Conservation (phyloP, 108 stramenopile species). For the Cyclotella kingstonii region DNA sequence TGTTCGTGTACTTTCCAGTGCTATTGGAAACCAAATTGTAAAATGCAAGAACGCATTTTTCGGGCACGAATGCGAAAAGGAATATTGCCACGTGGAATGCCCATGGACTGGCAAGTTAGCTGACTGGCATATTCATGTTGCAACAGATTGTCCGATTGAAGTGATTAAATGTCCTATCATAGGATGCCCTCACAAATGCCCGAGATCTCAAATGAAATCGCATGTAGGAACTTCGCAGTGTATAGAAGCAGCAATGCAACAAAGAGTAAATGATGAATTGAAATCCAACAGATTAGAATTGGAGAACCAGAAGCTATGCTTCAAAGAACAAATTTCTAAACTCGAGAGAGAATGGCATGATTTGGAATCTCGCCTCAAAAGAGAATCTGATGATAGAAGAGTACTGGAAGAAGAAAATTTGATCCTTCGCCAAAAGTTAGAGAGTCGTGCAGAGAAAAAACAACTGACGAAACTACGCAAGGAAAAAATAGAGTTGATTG, state of each 20-base stretch:
- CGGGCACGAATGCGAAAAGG: not conserved
- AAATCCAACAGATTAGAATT: not conserved
- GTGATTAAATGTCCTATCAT: constrained; percentile 8
- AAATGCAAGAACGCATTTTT: constrained; percentile 7
- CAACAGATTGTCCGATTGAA: constrained; percentile 7
- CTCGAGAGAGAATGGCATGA: not conserved
- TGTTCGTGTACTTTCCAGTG: constrained; percentile 15
- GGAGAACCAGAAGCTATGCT: not conserved
- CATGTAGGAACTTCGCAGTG: constrained; percentile 10
- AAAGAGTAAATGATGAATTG: not conserved
- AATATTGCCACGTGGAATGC: constrained; percentile 5
- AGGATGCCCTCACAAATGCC: constrained; percentile 7
- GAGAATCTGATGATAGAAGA: not conserved
- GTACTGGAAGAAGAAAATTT: constrained; percentile 10
- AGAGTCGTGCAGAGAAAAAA: not conserved
- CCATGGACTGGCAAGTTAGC: constrained; percentile 13
- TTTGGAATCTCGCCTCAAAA: not conserved
- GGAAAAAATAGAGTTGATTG: not conserved
- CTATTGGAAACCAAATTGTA: constrained; percentile 5
- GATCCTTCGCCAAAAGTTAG: not conserved
- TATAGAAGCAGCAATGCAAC: constrained; percentile 5
- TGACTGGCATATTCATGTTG: constrained; percentile 2
- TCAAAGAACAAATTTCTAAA: not conserved
- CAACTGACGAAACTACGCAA: not conserved
- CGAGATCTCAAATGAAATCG: constrained; percentile 1